A percentile compares a stretch with the other conserved stretches of the same genome.
These are phyloP conservation scores for Dothistroma septosporum DNA, from an alignment of 2,329 filamentous ascomycete species.

Conservation along the genomic window DNA sequence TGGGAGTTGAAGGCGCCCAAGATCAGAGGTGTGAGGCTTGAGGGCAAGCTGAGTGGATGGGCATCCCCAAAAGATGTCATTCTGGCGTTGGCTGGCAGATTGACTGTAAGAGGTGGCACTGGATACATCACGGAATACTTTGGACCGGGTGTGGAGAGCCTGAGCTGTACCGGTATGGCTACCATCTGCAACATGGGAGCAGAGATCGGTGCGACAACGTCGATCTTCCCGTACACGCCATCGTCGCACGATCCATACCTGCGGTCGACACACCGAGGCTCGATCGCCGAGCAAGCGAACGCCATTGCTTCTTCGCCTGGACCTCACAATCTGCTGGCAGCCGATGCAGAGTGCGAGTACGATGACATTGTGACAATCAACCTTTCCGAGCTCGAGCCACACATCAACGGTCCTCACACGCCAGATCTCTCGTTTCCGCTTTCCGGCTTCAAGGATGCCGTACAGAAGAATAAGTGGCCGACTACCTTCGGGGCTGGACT, in stretches of 20 bases:
- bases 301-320: slow-evolving; percentile 56
- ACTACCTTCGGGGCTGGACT: slow-evolving; percentile 85
- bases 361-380: slow-evolving; percentile 89
- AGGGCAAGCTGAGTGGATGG: slow-evolving; percentile 83
- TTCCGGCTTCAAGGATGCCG: slow-evolving; percentile 80
- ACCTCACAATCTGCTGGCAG: slow-evolving; percentile 63
- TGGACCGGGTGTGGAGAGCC: slow-evolving; percentile 75
- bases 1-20: slow-evolving; percentile 97
- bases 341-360: slow-evolving; percentile 79
- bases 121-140: slow-evolving; percentile 82
- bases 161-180: slow-evolving; percentile 90
- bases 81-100: slow-evolving; percentile 76
- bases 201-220: slow-evolving; percentile 93
- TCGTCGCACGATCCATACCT: slow-evolving; percentile 80
- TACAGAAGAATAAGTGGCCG: slow-evolving; percentile 84
- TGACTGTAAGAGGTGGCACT: slow-evolving; percentile 87
- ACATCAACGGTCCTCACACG: slow-evolving; percentile 69
- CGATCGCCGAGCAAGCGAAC: slow-evolving; percentile 64
- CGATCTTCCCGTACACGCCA: slow-evolving; percentile 85
- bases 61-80: slow-evolving; percentile 95
- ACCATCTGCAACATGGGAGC: slow-evolving; percentile 76
- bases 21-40: slow-evolving; percentile 78
- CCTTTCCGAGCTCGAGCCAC: slow-evolving; percentile 63
- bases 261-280: slow-evolving; percentile 70
- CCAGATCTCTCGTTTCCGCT: slow-evolving; percentile 91